A percentile compares a stretch with the other conserved stretches of the same genome.
Evolutionary conservation across 495 filamentous ascomycete genomes (phyloP).

Genomic region (Penicillium arizonense): DNA sequence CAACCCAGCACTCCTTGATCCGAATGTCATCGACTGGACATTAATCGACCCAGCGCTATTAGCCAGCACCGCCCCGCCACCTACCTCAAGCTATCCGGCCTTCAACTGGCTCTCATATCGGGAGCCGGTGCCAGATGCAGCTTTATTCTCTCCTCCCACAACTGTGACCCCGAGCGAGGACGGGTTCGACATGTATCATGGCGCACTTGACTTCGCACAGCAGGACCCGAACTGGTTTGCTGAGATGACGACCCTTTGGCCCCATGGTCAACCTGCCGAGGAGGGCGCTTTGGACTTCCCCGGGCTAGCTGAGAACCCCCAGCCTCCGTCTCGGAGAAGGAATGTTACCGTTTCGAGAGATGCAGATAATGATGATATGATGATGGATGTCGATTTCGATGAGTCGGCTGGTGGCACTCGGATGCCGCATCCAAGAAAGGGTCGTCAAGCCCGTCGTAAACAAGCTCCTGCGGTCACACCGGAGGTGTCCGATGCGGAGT

Average conservation of each 20-base stretch:
- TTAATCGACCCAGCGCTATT: neutral
- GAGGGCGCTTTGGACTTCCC: slow-evolving; percentile 8
- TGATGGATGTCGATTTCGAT: too few species aligned
- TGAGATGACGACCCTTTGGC: neutral
- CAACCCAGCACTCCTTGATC: neutral
- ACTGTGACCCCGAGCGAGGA: too few species aligned
- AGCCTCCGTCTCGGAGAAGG: neutral
- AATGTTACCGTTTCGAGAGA: neutral
- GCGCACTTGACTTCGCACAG: neutral
- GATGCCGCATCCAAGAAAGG: too few species aligned
- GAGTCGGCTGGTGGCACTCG: too few species aligned
- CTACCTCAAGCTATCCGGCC: too few species aligned
- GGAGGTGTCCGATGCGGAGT: too few species aligned
- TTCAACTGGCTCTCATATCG: too few species aligned
- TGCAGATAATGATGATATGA: neutral
- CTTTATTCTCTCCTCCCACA: neutral
- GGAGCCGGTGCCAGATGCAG: neutral
- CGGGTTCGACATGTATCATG: neutral
- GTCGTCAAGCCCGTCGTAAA: too few species aligned
- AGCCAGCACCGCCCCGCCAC: neutral
- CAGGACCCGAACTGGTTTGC: neutral
- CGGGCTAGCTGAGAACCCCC: neutral
- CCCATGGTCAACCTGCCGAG: neutral
- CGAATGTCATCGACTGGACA: neutral
- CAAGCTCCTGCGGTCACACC: too few species aligned